These are phyloP conservation scores for Debaryomyces fabryi DNA, from an alignment of 1,139 yeast genomes.

Conservation along the genomic window DNA sequence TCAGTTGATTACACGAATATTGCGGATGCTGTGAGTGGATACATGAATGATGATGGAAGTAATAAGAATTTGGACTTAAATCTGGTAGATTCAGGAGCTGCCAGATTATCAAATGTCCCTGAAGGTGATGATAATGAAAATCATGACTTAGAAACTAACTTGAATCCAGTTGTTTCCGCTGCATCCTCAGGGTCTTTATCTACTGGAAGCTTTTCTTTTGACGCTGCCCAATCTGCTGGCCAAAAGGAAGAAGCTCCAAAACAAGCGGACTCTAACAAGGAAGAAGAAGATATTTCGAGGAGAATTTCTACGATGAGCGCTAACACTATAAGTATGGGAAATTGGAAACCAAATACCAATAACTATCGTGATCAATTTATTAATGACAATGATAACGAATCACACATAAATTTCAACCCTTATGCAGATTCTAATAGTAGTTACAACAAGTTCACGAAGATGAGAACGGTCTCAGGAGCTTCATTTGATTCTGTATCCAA, in stretches of 20 bases:
- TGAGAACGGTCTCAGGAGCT: constrained; percentile 27
- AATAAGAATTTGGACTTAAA: constrained; percentile 9
- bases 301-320: constrained; percentile 43
- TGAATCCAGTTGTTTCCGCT: constrained; percentile 26
- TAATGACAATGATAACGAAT: constrained; percentile 48
- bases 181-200: constrained; percentile 43
- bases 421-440: constrained; percentile 25
- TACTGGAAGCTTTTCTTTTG: constrained; percentile 38
- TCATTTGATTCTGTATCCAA: constrained; percentile 28
- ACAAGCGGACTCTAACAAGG: not conserved
- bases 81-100: constrained; percentile 2
- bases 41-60: constrained; percentile 18
- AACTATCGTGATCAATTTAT: constrained; percentile 54
- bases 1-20: constrained; percentile 31
- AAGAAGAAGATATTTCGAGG: constrained; percentile 26
- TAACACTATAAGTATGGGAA: constrained; percentile 49
- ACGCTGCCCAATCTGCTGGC: constrained; percentile 8
- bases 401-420: constrained; percentile 37
- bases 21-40: constrained; percentile 31
- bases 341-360: constrained; percentile 56
- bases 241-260: constrained; percentile 3
- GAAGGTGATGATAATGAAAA: not conserved
- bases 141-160: constrained; percentile 12
- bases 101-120: not conserved
- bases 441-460: constrained; percentile 40